Evolutionary conservation across 192 early-diverging fungal genomes (phyloP).

Genomic region (Chytriomyces confervae): DNA sequence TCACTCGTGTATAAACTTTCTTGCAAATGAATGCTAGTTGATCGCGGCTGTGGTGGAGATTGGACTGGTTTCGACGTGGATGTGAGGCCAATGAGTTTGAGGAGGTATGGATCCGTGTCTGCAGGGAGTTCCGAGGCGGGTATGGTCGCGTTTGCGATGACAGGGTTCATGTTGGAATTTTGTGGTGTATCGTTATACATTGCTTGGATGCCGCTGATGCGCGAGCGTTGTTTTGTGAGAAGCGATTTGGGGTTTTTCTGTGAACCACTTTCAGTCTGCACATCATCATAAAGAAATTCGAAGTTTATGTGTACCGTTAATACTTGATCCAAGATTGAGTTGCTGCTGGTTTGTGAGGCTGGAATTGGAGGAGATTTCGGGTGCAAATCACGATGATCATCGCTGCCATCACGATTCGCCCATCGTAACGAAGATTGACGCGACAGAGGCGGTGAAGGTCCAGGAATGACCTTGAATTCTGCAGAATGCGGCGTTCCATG

Average conservation of each 20-base stretch:
- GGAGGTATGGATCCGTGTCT: constrained; percentile 18
- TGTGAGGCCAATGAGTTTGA: constrained; percentile 26
- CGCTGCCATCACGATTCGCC: neutral
- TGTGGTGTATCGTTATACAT: no score
- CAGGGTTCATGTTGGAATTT: neutral
- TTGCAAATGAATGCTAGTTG: neutral
- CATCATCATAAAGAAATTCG: neutral
- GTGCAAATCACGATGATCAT: neutral
- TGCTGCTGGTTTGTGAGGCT: neutral
- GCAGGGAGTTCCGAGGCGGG: neutral
- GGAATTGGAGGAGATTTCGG: neutral
- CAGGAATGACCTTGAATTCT: no score
- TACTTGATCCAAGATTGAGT: neutral
- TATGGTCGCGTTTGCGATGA: neutral
- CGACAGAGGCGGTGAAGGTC: neutral
- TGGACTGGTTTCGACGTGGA: neutral
- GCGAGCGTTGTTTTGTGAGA: constrained; percentile 5
- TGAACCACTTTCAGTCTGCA: neutral
- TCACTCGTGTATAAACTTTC: neutral
- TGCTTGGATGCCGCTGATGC: neutral
- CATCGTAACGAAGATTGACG: neutral
- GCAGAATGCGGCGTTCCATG: no score
- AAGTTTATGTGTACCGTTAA: neutral
- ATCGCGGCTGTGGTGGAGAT: neutral
- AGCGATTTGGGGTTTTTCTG: constrained; percentile 9